Base-by-base conservation (phyloP, 345 rosid species). In the Firmiana major region DNA sequence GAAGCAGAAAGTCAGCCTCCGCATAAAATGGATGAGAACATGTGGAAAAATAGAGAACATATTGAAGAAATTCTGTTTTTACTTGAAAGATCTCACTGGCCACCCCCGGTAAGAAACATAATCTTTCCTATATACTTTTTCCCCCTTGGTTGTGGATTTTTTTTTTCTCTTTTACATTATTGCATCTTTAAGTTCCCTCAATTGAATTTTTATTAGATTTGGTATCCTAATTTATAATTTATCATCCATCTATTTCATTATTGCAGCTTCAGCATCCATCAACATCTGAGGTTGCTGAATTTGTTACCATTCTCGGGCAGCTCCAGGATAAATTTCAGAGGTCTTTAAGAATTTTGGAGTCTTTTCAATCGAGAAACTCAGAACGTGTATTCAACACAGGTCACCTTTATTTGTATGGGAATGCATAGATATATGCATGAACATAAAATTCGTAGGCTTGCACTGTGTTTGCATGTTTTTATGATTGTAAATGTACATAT, bases 11-110 rank as follows among this genome's bases (percentile, higher is more conserved):
- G 77, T 54, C 85, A 82, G 81, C 89, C 97, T 63, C 88, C 97
- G 10, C 98, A 92, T 82, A 95, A 95, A 84, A 89, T 95, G 24
- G 99, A 95, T 75, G 98, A 93, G 86, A 95, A 95, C 86, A 87
- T 95, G 93, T 95, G 99, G 98, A 95, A 89, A 88, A 93, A 95
- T 81, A 86, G 98, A 57, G 98, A 92, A 80, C 93, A 89, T 71
- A 83, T 95, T 82, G 98, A 95, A 77, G 98, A 95, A 87, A 89
- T 93, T 65, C 46, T 93, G 36, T 92, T 84, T 84, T 83, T 95
- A 78, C 91, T 93, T 46, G 88, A 89, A 60, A 84, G 81, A 77
- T 85, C 93, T 38, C 89, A 77, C 74, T 91, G 93, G 92, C 99
- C 99, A 15, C 36, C 78, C 11, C 58, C 79, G 73, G 98, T 91